Base-by-base conservation (phyloP, 306 rosid genomes). In the Cicer bijugum region DNA sequence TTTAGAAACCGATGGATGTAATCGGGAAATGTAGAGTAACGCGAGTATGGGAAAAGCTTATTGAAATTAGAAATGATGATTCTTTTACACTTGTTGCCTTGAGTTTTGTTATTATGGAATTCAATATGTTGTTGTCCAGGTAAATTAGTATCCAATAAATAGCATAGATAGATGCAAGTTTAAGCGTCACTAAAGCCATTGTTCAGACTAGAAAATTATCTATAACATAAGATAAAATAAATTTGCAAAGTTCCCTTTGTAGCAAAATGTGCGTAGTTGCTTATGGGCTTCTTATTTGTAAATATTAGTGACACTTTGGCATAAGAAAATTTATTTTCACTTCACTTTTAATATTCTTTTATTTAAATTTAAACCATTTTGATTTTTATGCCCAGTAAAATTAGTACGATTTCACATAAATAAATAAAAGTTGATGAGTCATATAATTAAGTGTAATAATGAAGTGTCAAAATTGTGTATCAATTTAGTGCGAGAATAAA, bases 21-120 rank as follows among this genome's bases (percentile, higher is more conserved):
- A 80, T 87, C 83, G 84, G 98, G 75, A 85, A 89, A 82, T 89
- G 96, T 91, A 90, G 98, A 90, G 91, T 78, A 79, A 81, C 55
- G 81, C 40, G 86, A 81, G 88, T 77, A 81, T 74, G 80, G 89
- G 77, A 68, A 84, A 84, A 76, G 92, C 62, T 74, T 81, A 86
- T 81, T 87, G 79, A 88, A 88, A 89, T 84, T 87, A 84, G 76
- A 82, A 85, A 75, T 83, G 75, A 83, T 86, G 82, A 82, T 89
- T 89, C 89, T 89, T 84, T 89, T 84, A 74, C 76, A 56, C 80
- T 64, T 80, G 59, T 63, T 79, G 53, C 12, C 76, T 70, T 62
- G 33, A 9, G 52, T 68, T 23, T 74, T 81, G 58, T n/a, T 14
- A 20, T 67, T 66, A 40, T 28, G 44, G 60, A 80, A 61, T 72